Percentiles rank a stretch among this genome's conserved stretches.
Conservation (phyloP, 2,329 filamentous ascomycete species). For the Fusarium avenaceum region DNA sequence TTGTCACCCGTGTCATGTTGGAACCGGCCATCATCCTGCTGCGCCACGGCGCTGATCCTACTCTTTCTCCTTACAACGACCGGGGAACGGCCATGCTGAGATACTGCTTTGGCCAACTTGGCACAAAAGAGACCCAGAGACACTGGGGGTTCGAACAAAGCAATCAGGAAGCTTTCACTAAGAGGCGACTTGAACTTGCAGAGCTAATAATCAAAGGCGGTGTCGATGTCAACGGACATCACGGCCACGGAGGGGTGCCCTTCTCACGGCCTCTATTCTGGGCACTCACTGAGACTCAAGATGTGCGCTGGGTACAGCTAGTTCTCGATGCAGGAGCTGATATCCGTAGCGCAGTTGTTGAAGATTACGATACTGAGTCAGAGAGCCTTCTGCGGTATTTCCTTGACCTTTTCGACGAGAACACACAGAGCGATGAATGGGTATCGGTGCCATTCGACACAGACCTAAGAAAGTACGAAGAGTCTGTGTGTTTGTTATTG, state of each 20-base stretch:
- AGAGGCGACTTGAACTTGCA: neutral
- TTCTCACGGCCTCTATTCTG: neutral
- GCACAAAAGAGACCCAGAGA: neutral
- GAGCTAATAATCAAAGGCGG: neutral
- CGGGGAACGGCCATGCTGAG: neutral
- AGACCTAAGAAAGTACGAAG: neutral
- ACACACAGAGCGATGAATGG: accelerated
- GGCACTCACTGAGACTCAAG: neutral
- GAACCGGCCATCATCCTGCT: accelerated
- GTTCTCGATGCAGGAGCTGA: neutral
- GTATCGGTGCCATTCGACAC: neutral
- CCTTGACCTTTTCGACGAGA: neutral
- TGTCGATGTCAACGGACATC: neutral
- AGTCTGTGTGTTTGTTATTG: neutral
- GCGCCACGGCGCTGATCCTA: neutral
- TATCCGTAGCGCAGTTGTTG: neutral
- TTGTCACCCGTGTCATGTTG: neutral
- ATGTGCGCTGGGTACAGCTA: neutral
- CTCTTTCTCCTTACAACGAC: neutral
- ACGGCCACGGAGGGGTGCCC: accelerated
- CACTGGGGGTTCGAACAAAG: too few relatives aligned
- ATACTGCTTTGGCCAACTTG: neutral
- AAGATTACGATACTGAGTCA: accelerated
- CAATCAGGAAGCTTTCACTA: neutral
- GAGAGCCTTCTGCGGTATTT: neutral